Conservation (phyloP, 2,329 filamentous ascomycete genomes). For the Lecanoromycetidae sp. region DNA sequence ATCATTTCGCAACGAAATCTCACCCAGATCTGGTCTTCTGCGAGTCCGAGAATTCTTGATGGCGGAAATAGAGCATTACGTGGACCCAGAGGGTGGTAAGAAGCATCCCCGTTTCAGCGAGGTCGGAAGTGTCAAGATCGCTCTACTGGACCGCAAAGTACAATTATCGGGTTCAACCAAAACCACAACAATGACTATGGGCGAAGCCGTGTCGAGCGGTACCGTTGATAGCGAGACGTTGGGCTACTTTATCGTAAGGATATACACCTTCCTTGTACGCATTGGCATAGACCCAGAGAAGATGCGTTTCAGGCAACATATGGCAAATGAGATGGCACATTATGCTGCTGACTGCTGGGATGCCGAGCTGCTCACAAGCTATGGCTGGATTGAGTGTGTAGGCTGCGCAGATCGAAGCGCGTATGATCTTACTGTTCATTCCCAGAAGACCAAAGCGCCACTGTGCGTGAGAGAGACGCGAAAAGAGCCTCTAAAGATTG, state of each 20-base stretch:
- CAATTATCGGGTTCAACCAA: constrained; percentile 78
- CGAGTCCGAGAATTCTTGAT: constrained; percentile 96
- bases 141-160: constrained; percentile 70
- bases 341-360: constrained; percentile 98
- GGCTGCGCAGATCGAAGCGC: constrained; percentile 92
- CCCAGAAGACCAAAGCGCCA: constrained; percentile 79
- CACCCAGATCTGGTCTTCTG: constrained; percentile 77
- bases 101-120: constrained; percentile 82
- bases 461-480: constrained; percentile 74
- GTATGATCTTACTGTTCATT: constrained; percentile 85
- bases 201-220: constrained; percentile 68
- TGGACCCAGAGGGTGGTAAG: constrained; percentile 89
- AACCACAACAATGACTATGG: constrained; percentile 61
- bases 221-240: constrained; percentile 95
- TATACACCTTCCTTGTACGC: constrained; percentile 78
- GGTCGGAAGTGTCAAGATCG: constrained; percentile 70
- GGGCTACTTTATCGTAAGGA: constrained; percentile 91
- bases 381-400: constrained; percentile 97
- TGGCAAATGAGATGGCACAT: constrained; percentile 82
- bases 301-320: constrained; percentile 93
- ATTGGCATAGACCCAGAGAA: constrained; percentile 80
- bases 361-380: constrained; percentile 78
- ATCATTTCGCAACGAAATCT: constrained; percentile 97
- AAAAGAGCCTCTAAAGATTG: constrained; percentile 62
- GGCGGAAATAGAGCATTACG: constrained; percentile 98